A percentile compares a stretch with the other conserved stretches of the same genome.
Evolutionary conservation across 2,329 filamentous ascomycete genomes (phyloP).

Genomic region (Fusarium falciforme): DNA sequence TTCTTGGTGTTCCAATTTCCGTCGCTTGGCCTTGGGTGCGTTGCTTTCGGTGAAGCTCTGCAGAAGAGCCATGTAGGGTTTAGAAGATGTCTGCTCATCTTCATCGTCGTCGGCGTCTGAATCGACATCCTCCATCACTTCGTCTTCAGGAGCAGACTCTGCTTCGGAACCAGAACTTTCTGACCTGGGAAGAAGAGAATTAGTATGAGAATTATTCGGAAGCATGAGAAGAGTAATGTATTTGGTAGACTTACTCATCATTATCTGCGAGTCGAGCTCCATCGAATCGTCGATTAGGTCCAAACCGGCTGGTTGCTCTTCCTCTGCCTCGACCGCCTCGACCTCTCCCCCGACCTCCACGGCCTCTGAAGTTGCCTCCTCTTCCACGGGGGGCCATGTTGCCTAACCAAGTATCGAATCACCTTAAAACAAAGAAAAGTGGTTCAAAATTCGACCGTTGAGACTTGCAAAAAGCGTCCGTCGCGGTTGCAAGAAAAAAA

Average conservation of each 20-base stretch:
- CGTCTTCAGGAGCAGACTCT: conserved; percentile 48
- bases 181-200: conserved; percentile 6
- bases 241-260: conserved; percentile 48
- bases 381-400: conserved; percentile 53
- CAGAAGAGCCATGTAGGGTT: conserved; percentile 69
- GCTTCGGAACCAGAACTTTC: conserved; percentile 44
- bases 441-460: background rate
- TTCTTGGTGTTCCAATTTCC: conserved; percentile 62
- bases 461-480: background rate
- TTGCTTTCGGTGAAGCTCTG: conserved; percentile 64
- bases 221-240: accelerated
- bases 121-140: conserved; percentile 51
- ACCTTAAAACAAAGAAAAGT: background rate
- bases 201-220: background rate
- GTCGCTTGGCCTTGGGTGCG: conserved; percentile 64
- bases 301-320: conserved; percentile 51
- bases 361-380: conserved; percentile 49
- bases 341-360: conserved; percentile 44
- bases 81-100: conserved; percentile 57
- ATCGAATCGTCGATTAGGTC: conserved; percentile 52
- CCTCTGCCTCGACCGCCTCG: conserved; percentile 47
- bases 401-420: background rate
- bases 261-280: conserved; percentile 50
- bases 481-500: conserved; percentile 41
- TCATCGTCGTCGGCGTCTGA: conserved; percentile 58